Evolutionary conservation across 2,329 filamentous ascomycete genomes (phyloP).

Genomic region (Claviceps purpurea): DNA sequence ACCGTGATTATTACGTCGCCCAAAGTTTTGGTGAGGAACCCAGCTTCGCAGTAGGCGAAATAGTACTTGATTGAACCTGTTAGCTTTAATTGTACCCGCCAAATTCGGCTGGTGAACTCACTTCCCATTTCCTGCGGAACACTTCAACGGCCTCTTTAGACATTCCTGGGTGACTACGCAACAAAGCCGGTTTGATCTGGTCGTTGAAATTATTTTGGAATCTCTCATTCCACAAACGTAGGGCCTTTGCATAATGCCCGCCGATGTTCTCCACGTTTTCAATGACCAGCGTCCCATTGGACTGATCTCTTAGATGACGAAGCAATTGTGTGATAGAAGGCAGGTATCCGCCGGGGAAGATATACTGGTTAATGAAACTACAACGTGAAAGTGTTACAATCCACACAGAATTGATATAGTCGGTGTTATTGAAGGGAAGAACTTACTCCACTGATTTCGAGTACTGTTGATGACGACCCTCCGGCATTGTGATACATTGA

Average conservation of each 20-base stretch:
- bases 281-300: conserved; percentile 48
- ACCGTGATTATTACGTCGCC: conserved; percentile 63
- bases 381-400: conserved; percentile 2
- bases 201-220: conserved; percentile 50
- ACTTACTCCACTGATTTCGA: conserved; percentile 48
- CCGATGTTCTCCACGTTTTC: conserved; percentile 60
- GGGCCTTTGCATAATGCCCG: conserved; percentile 56
- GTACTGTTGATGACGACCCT: conserved; percentile 52
- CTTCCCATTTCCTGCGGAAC: conserved; percentile 60
- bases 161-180: conserved; percentile 44
- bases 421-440: background rate
- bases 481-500: conserved; percentile 67
- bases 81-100: conserved; percentile 3
- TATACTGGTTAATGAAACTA: conserved; percentile 61
- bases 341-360: conserved; percentile 66
- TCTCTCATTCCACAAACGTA: conserved; percentile 53
- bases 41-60: conserved; percentile 63
- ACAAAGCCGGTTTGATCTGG: conserved; percentile 46
- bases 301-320: conserved; percentile 46
- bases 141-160: conserved; percentile 49
- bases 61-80: conserved; percentile 40
- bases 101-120: conserved; percentile 17
- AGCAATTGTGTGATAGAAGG: conserved; percentile 44
- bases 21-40: conserved; percentile 57
- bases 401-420: background rate